Evolutionary conservation across 306 rosid species (phyloP), one percentile per base, ranked within the genome.

Genomic region (Vigna mungo): DNA sequence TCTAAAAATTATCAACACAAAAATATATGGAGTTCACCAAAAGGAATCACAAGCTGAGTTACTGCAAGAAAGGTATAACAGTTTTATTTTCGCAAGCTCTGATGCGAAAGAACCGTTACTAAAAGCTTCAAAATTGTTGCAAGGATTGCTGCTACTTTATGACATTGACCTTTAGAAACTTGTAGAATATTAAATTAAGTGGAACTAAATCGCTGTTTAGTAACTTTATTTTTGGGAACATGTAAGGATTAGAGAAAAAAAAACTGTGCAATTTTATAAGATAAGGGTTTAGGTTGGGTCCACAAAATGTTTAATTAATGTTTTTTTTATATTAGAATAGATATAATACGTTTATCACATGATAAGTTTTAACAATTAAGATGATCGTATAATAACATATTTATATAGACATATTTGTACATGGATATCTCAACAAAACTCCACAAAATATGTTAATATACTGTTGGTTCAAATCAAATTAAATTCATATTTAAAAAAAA

Each of bases 41-140:
- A 36, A 6, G 9, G 41, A 36, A 36, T 36, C 41, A 36, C 41
- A 6, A 36, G 2, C 9, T 36, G 41, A 36, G 41, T 36, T 36
- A 36, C 41, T 36, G 41, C 41, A 36, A 82, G 82, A 71, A 77
- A 77, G 79, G 85, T 77, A 82, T 77, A 77, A 82, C 71, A 77
- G 54, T 32, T 7, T 63, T 49, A 2, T 63, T 58, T 36, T 21
- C 3, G 59, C 62, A 43, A 20, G 64, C 68, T 74, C 15, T 73
- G 64, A 16, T 34, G 62, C 49, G 9, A 54, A 72, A 63, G 69
- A 64, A 80, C 8, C 74, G 55, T 78, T 72, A 32, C 20, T 32
- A 61, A 61, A 63, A 63, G 68, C 9, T 13, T 34, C 7, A 4
- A 62, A 7, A 12, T 16, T 16, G 9, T 34, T 62, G 0, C 13